phyloP scores from a whole-genome alignment of 805 yeast species.

The Hanseniaspora mollemarum region DNA sequence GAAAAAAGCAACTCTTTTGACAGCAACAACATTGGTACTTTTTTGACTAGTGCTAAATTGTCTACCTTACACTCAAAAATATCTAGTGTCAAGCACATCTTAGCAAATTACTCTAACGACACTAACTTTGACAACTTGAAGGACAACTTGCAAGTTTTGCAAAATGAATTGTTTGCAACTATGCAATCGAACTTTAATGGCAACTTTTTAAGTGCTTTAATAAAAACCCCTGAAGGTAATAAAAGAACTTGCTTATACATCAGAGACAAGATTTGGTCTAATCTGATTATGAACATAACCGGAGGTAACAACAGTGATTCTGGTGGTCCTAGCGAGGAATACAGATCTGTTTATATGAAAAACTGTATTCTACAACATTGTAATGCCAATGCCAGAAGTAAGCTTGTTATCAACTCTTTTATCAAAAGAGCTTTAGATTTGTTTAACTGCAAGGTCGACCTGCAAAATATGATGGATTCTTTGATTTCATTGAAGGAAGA shows the following conservation, averaged over 20 bases:
- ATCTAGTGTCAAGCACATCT: background rate
- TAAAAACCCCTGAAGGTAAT: conserved; percentile 14
- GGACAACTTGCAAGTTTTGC: conserved; percentile 9
- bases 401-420: conserved; percentile 13
- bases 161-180: conserved; percentile 10
- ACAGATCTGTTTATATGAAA: conserved; percentile 14
- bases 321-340: conserved; percentile 3
- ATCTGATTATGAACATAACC: conserved; percentile 13
- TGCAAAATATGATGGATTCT: conserved; percentile 14
- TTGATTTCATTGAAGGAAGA: conserved; percentile 2
- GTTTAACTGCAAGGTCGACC: conserved; percentile 13
- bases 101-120: background rate
- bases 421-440: conserved; percentile 15
- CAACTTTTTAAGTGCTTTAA: conserved; percentile 13
- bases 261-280: conserved; percentile 15
- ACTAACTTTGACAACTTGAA: conserved; percentile 12
- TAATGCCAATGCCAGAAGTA: conserved; percentile 13
- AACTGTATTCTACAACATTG: conserved; percentile 14
- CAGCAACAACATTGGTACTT: background rate
- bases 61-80: background rate
- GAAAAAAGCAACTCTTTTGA: background rate
- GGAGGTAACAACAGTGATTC: background rate
- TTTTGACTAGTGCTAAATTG: background rate
- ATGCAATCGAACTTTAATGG: conserved; percentile 15
- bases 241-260: conserved; percentile 13